phyloP scores from a whole-genome alignment of 129 eudicot species.

The Arctium lappa region DNA sequence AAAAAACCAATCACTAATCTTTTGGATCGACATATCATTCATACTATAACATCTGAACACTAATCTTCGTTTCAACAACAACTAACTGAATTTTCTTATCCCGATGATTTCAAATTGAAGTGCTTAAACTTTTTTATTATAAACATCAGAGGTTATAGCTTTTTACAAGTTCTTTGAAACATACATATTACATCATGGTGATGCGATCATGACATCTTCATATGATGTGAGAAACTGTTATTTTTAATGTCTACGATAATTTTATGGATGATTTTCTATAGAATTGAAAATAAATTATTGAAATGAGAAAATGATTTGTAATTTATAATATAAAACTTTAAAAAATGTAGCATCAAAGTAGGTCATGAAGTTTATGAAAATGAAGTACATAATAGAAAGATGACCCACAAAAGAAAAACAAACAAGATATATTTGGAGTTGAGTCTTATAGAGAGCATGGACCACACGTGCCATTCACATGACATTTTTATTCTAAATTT shows the following conservation, averaged over 20 bases:
- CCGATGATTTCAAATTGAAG: not conserved
- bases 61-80: not conserved
- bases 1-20: too few relatives aligned
- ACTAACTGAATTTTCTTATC: not conserved
- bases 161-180: not conserved
- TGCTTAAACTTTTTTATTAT: not conserved
- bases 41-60: not conserved
- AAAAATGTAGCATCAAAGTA: not conserved
- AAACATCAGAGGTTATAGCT: not conserved
- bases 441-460: not conserved
- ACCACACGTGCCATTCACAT: slow-evolving; percentile 3
- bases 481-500: not conserved
- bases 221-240: not conserved
- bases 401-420: not conserved
- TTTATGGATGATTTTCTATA: too few relatives aligned
- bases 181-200: not conserved
- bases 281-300: too few relatives aligned
- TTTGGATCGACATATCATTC: not conserved
- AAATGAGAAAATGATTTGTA: not conserved
- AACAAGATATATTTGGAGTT: not conserved
- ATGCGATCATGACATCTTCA: not conserved
- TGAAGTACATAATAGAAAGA: not conserved
- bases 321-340: too few relatives aligned
- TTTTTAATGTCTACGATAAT: too few relatives aligned
- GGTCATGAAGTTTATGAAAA: not conserved